Evolutionary conservation across 2,329 filamentous ascomycete species (phyloP).

Genomic region (Diaporthe sp.): DNA sequence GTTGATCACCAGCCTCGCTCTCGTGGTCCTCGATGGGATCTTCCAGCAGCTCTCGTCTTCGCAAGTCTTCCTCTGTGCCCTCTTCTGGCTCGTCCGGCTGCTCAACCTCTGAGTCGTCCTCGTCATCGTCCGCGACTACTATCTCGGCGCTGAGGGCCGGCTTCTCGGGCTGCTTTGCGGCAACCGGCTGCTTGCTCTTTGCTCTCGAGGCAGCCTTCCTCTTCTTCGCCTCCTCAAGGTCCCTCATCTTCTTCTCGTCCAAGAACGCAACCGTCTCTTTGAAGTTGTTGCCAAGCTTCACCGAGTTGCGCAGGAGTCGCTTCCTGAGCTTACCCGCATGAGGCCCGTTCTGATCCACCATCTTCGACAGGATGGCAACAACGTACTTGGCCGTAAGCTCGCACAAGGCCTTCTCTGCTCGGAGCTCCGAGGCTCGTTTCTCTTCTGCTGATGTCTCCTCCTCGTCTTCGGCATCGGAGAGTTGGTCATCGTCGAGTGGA

Average conservation of each 20-base stretch:
- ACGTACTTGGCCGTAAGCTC: slow-evolving; percentile 88
- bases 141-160: slow-evolving; percentile 59
- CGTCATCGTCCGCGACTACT: slow-evolving; percentile 57
- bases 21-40: slow-evolving; percentile 55
- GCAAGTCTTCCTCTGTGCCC: slow-evolving; percentile 69
- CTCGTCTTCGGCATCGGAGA: slow-evolving; percentile 69
- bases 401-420: slow-evolving; percentile 88
- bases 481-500: slow-evolving; percentile 73
- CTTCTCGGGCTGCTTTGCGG: slow-evolving; percentile 46
- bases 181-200: slow-evolving; percentile 53
- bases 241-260: slow-evolving; percentile 74
- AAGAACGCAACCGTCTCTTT: slow-evolving; percentile 86
- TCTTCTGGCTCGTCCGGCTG: slow-evolving; percentile 67
- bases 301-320: slow-evolving; percentile 82
- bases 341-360: slow-evolving; percentile 75
- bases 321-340: slow-evolving; percentile 74
- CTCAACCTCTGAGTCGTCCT: slow-evolving; percentile 54
- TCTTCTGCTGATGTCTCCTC: slow-evolving; percentile 68
- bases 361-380: slow-evolving; percentile 79
- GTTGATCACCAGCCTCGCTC: slow-evolving; percentile 52
- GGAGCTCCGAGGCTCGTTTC: slow-evolving; percentile 73
- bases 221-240: slow-evolving; percentile 53
- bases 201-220: slow-evolving; percentile 51
- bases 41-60: slow-evolving; percentile 65
- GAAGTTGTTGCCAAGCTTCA: slow-evolving; percentile 86